phyloP scores from a whole-genome alignment of 345 rosid species.

The Eucalyptus lansdowneana region DNA sequence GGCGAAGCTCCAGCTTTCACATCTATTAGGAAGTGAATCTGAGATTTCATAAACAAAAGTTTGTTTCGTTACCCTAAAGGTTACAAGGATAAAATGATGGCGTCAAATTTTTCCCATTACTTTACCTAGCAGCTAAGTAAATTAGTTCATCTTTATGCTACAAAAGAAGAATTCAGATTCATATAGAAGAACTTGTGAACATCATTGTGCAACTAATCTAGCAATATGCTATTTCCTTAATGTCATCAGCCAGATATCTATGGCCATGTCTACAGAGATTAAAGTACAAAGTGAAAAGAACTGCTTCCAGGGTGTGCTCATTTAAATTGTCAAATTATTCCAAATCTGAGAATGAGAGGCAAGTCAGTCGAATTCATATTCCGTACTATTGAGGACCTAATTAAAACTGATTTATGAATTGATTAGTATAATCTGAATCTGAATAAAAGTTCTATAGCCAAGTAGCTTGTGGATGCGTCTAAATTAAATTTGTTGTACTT shows the following conservation, averaged over 20 bases:
- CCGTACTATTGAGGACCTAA: not conserved
- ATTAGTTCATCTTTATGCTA: not conserved
- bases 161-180: not conserved
- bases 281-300: not conserved
- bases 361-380: not conserved
- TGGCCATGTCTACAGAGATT: not conserved
- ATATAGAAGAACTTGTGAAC: not conserved
- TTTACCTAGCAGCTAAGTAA: not conserved
- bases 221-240: not conserved
- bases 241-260: not conserved
- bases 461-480: not conserved
- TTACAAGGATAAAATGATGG: not conserved
- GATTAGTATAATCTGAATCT: not conserved
- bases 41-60: not conserved
- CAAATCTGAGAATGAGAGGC: not conserved
- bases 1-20: slow-evolving; percentile 20
- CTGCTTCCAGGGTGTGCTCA: not conserved
- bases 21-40: slow-evolving; percentile 29
- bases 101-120: not conserved
- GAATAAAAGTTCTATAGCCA: not conserved
- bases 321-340: not conserved
- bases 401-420: not conserved
- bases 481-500: not conserved
- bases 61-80: not conserved
- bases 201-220: not conserved